These are phyloP conservation scores for Colletotrichum tofieldiae DNA, from an alignment of 2,329 filamentous ascomycete genomes.

Conservation along the genomic window DNA sequence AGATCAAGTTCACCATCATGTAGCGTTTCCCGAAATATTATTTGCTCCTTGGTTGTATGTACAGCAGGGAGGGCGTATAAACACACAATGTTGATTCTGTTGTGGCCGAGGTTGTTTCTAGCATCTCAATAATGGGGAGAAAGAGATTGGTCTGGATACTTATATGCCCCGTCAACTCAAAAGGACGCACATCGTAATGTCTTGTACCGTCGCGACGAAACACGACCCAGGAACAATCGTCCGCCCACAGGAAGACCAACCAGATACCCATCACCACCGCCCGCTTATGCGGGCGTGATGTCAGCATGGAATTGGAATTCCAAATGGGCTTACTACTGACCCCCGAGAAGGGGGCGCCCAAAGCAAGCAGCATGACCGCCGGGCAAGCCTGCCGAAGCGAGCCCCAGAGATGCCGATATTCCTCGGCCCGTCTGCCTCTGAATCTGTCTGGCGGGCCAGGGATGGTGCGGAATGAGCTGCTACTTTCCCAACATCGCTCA, in stretches of 20 bases:
- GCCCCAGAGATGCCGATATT: background rate
- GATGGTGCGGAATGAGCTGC: background rate
- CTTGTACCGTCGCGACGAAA: background rate
- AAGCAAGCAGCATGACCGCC: background rate
- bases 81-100: background rate
- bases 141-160: background rate
- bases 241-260: background rate
- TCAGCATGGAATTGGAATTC: constrained; percentile 13
- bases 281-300: constrained; percentile 1
- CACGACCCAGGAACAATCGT: background rate
- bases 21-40: background rate
- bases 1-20: constrained; percentile 46
- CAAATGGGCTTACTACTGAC: background rate
- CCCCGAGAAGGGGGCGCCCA: background rate
- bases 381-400: background rate
- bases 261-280: background rate
- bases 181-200: too few relatives aligned
- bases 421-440: background rate
- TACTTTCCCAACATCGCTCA: too few relatives aligned
- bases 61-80: background rate
- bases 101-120: background rate
- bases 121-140: background rate
- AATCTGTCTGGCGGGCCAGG: background rate
- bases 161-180: background rate
- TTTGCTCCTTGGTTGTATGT: background rate